phyloP scores from a whole-genome alignment of 2,329 filamentous ascomycete species.

The Xylaria sp. region DNA sequence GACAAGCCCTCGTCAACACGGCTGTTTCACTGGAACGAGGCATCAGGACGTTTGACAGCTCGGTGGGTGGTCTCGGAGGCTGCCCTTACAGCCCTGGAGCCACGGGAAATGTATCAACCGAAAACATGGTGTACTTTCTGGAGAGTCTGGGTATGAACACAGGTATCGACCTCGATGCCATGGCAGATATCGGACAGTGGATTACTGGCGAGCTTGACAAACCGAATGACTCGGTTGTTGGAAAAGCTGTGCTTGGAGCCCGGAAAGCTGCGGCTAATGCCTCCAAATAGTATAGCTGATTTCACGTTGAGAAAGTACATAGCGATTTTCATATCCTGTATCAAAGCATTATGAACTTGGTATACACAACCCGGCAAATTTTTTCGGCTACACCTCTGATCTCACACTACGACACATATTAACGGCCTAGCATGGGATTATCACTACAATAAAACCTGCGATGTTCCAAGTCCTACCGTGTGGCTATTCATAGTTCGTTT shows the following conservation, averaged over 20 bases:
- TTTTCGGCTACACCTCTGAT: neutral
- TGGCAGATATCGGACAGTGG: conserved; percentile 64
- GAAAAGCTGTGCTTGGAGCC: conserved; percentile 42
- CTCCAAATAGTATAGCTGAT: neutral
- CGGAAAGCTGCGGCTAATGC: conserved; percentile 28
- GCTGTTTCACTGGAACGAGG: conserved; percentile 68
- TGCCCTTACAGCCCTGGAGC: conserved; percentile 73
- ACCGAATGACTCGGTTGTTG: conserved; percentile 48
- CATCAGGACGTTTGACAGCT: conserved; percentile 69
- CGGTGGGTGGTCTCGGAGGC: conserved; percentile 69
- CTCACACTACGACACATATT: neutral
- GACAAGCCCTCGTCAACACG: conserved; percentile 70
- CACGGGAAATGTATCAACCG: conserved; percentile 65
- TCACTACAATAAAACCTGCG: neutral
- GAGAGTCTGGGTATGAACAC: conserved; percentile 64
- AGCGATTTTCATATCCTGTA: neutral
- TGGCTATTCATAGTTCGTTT: neutral
- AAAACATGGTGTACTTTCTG: conserved; percentile 52
- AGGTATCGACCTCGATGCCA: conserved; percentile 60
- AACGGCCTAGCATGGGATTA: neutral
- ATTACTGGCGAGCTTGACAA: conserved; percentile 57
- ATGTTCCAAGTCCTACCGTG: no score
- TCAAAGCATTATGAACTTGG: neutral
- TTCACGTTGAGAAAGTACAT: neutral
- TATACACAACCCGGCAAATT: neutral